Percentiles rank a stretch among this genome's conserved stretches.
These are phyloP conservation scores for Fraxinus sp. DNA, from an alignment of 305 asterid genomes.

Conservation along the genomic window DNA sequence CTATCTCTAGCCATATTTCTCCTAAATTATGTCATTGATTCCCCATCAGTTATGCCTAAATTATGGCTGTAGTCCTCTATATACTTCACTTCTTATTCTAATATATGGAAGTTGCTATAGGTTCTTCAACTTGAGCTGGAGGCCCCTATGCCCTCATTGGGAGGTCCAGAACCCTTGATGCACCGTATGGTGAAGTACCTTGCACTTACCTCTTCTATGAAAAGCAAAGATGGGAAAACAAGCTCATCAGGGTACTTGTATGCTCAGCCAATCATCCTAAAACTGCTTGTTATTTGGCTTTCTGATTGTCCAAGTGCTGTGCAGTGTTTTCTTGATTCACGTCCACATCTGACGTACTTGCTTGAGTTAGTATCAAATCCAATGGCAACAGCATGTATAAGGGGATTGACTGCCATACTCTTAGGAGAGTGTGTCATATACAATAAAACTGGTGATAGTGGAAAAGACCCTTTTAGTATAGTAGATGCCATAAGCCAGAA, in stretches of 20 bases:
- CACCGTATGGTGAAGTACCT: constrained; percentile 92
- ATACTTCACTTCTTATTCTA: constrained; percentile 14
- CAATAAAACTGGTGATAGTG: constrained; percentile 51
- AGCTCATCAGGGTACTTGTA: constrained; percentile 40
- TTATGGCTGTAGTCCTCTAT: not conserved
- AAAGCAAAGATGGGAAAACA: constrained; percentile 62
- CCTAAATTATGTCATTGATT: not conserved
- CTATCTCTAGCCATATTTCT: not conserved
- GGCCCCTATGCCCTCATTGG: constrained; percentile 60
- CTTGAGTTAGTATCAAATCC: constrained; percentile 71
- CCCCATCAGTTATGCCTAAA: not conserved
- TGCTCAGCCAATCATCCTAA: constrained; percentile 71
- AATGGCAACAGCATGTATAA: constrained; percentile 51
- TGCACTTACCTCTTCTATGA: constrained; percentile 79
- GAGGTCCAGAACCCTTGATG: constrained; percentile 80
- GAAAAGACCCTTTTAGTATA: constrained; percentile 58
- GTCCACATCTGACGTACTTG: constrained; percentile 79
- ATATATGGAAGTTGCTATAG: constrained; percentile 47
- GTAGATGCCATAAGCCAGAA: constrained; percentile 84
- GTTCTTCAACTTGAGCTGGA: constrained; percentile 77
- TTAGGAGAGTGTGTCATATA: constrained; percentile 69
- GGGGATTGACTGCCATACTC: constrained; percentile 79
- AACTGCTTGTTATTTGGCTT: constrained; percentile 78
- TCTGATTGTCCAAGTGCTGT: constrained; percentile 81
- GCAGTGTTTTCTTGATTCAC: constrained; percentile 77